Percentiles rank a stretch among this genome's conserved stretches.
Evolutionary conservation across 2,329 filamentous ascomycete species (phyloP).

Genomic region (Ophidiomyces ophidiicola): DNA sequence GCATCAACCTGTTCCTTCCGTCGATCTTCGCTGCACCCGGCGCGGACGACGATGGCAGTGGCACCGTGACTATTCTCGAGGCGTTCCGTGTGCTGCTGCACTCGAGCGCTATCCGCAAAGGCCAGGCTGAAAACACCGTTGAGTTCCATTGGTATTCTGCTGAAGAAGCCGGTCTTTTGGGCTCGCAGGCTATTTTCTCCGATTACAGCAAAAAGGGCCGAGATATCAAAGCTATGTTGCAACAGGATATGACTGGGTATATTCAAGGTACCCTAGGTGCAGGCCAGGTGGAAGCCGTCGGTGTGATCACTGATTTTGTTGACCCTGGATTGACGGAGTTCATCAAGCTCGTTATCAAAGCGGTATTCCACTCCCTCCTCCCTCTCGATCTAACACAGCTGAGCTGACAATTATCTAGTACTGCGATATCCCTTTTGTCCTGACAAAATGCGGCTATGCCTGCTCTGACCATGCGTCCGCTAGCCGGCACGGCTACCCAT

Average conservation of each 20-base stretch:
- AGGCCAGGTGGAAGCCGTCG: conserved; percentile 71
- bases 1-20: conserved; percentile 66
- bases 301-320: conserved; percentile 87
- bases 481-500: conserved; percentile 53
- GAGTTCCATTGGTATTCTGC: conserved; percentile 97
- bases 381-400: neutral
- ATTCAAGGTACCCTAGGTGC: conserved; percentile 70
- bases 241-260: conserved; percentile 98
- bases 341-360: conserved; percentile 76
- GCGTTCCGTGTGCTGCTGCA: conserved; percentile 69
- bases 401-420: no score
- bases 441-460: conserved; percentile 82
- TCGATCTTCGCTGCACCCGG: conserved; percentile 78
- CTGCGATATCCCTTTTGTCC: conserved; percentile 73
- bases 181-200: conserved; percentile 79
- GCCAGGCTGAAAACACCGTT: conserved; percentile 69
- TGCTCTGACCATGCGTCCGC: conserved; percentile 59
- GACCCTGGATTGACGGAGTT: conserved; percentile 72
- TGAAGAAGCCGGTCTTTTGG: conserved; percentile 76
- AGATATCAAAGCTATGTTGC: conserved; percentile 88
- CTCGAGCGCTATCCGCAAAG: conserved; percentile 56
- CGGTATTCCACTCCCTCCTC: no score
- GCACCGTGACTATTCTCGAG: conserved; percentile 89
- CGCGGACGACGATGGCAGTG: conserved; percentile 86
- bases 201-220: conserved; percentile 60